phyloP scores from a whole-genome alignment of 1,139 yeast species.

The Lodderomyces theae region DNA sequence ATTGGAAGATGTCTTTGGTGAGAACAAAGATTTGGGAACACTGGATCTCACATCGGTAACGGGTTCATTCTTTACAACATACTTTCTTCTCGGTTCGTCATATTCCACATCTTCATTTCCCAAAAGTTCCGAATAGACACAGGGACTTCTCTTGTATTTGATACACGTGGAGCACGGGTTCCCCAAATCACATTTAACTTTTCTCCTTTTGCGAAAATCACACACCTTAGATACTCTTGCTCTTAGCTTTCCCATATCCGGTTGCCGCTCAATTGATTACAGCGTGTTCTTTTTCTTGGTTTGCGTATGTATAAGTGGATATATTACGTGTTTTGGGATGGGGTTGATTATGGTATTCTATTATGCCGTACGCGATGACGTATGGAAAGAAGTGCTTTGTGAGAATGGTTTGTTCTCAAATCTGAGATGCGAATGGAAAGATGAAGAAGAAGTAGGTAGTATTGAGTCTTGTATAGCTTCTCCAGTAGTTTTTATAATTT shows the following conservation, averaged over 20 bases:
- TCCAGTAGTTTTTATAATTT: too few species aligned
- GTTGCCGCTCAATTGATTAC: neutral
- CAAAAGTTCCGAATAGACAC: conserved; percentile 19
- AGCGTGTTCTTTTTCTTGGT: neutral
- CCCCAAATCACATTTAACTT: conserved; percentile 44
- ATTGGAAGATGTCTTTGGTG: neutral
- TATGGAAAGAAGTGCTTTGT: too few species aligned
- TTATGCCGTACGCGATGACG: too few species aligned
- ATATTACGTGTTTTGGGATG: too few species aligned
- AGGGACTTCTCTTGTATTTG: conserved; percentile 29
- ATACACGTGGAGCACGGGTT: conserved; percentile 42
- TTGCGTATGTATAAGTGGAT: neutral
- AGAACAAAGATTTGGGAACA: neutral
- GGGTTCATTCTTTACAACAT: neutral
- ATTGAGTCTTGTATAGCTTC: too few species aligned
- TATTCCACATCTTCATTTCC: neutral
- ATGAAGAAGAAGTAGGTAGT: too few species aligned
- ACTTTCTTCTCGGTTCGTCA: neutral
- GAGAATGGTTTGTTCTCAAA: too few species aligned
- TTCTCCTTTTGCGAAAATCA: conserved; percentile 39
- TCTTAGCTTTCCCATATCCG: conserved; percentile 22
- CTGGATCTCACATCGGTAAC: neutral
- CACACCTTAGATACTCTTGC: conserved; percentile 38
- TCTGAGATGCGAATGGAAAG: too few species aligned
- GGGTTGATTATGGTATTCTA: too few species aligned